Conservation (phyloP, 768 basidiomycete species). For the Phylloporus arenicola region DNA sequence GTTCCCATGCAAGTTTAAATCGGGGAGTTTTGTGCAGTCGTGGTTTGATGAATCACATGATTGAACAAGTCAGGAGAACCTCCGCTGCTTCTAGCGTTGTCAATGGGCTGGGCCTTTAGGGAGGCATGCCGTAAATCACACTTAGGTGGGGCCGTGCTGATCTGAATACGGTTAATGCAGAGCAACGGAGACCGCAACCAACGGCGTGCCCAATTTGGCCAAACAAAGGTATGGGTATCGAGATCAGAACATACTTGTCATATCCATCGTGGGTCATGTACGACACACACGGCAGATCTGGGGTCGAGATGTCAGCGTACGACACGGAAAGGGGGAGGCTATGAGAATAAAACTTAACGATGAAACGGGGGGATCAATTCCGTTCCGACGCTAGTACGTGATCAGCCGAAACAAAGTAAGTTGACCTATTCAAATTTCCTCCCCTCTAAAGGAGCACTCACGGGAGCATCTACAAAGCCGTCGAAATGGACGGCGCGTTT, state of each 20-base stretch:
- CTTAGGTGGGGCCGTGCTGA: neutral
- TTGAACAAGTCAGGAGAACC: neutral
- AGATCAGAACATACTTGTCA: neutral
- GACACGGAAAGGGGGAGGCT: neutral
- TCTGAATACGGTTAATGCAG: neutral
- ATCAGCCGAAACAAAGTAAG: neutral
- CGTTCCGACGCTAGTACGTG: neutral
- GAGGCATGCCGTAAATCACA: neutral
- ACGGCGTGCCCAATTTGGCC: neutral
- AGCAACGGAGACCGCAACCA: too few species aligned
- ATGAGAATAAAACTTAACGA: neutral
- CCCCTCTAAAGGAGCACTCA: neutral
- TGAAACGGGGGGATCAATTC: neutral
- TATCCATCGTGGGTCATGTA: neutral
- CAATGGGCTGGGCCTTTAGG: neutral
- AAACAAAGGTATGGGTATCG: neutral
- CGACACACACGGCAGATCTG: neutral
- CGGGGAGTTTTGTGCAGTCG: neutral
- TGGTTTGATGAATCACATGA: neutral
- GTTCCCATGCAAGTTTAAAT: neutral
- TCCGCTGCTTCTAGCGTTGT: neutral
- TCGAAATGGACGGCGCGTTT: too few species aligned
- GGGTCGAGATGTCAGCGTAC: neutral
- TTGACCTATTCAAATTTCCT: neutral
- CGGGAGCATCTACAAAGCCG: too few species aligned